Evolutionary conservation across 257 asterid genomes (phyloP), one percentile per base, ranked within the genome.

Genomic region (Paraleonurus japonicus): DNA sequence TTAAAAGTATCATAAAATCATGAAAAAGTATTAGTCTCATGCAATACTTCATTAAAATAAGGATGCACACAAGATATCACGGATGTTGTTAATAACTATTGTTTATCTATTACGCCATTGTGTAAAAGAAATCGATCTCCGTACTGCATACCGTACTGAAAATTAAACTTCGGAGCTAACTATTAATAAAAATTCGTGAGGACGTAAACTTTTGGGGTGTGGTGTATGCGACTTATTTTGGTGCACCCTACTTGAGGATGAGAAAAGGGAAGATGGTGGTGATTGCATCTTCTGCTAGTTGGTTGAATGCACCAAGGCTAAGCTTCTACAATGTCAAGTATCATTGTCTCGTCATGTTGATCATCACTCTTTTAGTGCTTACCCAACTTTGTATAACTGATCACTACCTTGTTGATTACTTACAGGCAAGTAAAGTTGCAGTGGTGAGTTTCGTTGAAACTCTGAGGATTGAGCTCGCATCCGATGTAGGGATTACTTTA

Each of bases 371-470:
- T 16, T 26, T n/a, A n/a, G 8, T 8, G 43, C 16, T 39, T 26
- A 20, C 10, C 13, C 0, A 39, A 9, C 2, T 39, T 32, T 28
- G n/a, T 12, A 4, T 26, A n/a, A 35, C 6, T 6, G 9, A 32
- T 32, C 13, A 28, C 24, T 9, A 7, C 28, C 16, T 35, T 53
- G 17, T 50, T 61, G 2, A 41, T 12, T 13, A 41, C 16, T 13
- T 41, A 11, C 84, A 90, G 98, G 98, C 96, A 63, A 92, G 95
- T 71, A 92, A 92, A 77, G 96, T 96, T 57, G 96, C 96, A 39
- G 79, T 90, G 5, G 79, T 81, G 22, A 88, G 89, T 41, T 92
- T 89, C 81, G 86, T 89, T 5, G 96, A 92, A 69, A 89, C 96
- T 0, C 53, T 88, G 9, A 74, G 95, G 26, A 58, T 85, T 1